Conservation (phyloP, 2,329 filamentous ascomycete genomes). For the Cercospora janseana region DNA sequence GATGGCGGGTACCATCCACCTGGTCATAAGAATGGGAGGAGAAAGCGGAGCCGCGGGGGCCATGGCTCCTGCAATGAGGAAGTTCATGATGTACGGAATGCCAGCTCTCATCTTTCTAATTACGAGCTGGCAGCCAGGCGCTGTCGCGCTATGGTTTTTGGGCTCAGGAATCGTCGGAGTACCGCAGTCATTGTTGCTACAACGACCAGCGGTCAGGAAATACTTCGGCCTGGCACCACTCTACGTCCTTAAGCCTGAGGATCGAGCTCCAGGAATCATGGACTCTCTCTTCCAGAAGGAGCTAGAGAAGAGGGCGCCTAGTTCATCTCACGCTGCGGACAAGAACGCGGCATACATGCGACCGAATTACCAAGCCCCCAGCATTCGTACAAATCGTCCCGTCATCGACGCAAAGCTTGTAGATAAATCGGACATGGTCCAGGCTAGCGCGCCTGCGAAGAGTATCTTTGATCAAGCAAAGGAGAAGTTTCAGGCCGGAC, state of each 20-base stretch:
- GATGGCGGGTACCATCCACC: slow-evolving; percentile 37
- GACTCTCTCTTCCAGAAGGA: slow-evolving; percentile 1
- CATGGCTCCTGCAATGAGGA: slow-evolving; percentile 38
- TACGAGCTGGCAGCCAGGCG: slow-evolving; percentile 56
- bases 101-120: slow-evolving; percentile 55
- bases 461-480: slow-evolving; percentile 16
- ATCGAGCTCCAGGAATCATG: background rate
- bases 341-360: slow-evolving; percentile 26
- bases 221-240: slow-evolving; percentile 42
- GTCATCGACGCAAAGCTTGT: slow-evolving; percentile 23
- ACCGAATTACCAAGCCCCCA: slow-evolving; percentile 24
- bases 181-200: slow-evolving; percentile 42
- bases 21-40: slow-evolving; percentile 46
- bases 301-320: background rate
- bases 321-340: slow-evolving; percentile 2
- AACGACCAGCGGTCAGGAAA: slow-evolving; percentile 39
- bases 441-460: slow-evolving; percentile 13
- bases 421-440: slow-evolving; percentile 24
- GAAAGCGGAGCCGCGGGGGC: slow-evolving; percentile 44
- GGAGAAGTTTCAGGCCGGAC: slow-evolving; percentile 3
- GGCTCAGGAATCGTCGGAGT: slow-evolving; percentile 43
- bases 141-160: slow-evolving; percentile 64
- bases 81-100: slow-evolving; percentile 48
- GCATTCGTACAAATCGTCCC: slow-evolving; percentile 10
- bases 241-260: slow-evolving; percentile 27